Conservation (phyloP, 345 rosid genomes). For the Clarkia xantiana region DNA sequence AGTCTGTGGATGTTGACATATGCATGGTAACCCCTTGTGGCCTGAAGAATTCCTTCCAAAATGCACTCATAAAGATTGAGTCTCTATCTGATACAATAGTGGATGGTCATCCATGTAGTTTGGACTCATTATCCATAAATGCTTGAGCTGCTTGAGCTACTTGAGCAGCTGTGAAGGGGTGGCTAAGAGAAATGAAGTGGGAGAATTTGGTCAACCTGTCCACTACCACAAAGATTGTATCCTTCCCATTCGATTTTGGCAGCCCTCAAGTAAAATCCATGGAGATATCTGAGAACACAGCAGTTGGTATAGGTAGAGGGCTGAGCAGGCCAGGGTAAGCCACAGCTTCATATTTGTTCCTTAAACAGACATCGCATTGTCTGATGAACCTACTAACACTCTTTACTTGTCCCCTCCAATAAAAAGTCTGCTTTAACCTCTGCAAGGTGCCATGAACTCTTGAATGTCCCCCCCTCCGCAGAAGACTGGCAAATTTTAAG, state of each 20-base stretch:
- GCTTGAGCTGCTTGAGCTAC: background rate
- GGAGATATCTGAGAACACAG: background rate
- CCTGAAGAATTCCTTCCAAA: slow-evolving; percentile 4
- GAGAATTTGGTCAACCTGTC: background rate
- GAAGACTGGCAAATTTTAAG: background rate
- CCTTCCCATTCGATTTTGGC: background rate
- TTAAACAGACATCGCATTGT: no score
- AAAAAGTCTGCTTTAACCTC: no score
- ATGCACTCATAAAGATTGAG: background rate
- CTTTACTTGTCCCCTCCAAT: no score
- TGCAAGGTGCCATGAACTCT: background rate
- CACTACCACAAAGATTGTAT: slow-evolving; percentile 1
- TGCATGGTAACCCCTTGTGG: background rate
- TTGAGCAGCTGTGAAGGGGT: background rate
- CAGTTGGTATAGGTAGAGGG: background rate
- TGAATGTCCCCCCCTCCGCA: background rate
- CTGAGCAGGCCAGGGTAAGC: background rate
- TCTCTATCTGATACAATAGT: background rate
- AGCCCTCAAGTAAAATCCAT: slow-evolving; percentile 6
- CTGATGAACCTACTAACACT: no score
- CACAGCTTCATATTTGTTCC: background rate
- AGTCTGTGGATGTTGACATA: background rate
- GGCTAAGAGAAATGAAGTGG: background rate
- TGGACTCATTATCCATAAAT: background rate
- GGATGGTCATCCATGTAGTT: background rate